phyloP scores from a whole-genome alignment of 768 basidiomycete genomes.

The Mrakia frigida region DNA sequence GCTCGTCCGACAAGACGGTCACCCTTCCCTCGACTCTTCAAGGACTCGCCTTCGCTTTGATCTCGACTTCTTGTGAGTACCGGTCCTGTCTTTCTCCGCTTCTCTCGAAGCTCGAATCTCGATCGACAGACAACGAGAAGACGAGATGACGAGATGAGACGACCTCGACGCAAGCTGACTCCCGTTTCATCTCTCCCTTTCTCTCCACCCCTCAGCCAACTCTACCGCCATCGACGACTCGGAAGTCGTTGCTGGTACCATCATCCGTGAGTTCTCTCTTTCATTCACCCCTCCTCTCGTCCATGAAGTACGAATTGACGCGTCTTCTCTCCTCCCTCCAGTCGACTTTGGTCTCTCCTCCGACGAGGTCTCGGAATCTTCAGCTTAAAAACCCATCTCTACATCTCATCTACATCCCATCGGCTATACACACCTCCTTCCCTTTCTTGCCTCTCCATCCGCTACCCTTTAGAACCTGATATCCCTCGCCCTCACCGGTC shows the following conservation, averaged over 20 bases:
- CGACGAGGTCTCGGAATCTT: not conserved
- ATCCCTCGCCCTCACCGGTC: not conserved
- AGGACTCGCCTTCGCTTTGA: not conserved
- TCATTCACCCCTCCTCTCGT: not conserved
- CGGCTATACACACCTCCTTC: no score
- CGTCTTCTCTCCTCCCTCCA: not conserved
- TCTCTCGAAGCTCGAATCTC: not conserved
- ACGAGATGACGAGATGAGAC: not conserved
- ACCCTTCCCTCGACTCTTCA: conserved; percentile 5
- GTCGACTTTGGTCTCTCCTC: conserved; percentile 5
- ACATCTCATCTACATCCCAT: not conserved
- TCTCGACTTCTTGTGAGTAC: not conserved
- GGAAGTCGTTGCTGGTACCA: not conserved
- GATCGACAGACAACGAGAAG: not conserved
- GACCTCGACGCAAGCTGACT: not conserved
- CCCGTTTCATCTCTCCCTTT: not conserved
- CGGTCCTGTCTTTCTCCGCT: not conserved
- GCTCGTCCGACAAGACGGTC: not conserved
- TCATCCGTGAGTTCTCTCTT: not conserved
- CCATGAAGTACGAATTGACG: not conserved
- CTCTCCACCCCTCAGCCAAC: not conserved
- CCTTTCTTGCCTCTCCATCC: not conserved
- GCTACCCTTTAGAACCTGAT: not conserved
- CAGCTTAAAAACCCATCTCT: not conserved
- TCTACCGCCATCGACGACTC: not conserved